Evolutionary conservation across 179 eudicot genomes (phyloP).

Genomic region (Silene vulgaris): DNA sequence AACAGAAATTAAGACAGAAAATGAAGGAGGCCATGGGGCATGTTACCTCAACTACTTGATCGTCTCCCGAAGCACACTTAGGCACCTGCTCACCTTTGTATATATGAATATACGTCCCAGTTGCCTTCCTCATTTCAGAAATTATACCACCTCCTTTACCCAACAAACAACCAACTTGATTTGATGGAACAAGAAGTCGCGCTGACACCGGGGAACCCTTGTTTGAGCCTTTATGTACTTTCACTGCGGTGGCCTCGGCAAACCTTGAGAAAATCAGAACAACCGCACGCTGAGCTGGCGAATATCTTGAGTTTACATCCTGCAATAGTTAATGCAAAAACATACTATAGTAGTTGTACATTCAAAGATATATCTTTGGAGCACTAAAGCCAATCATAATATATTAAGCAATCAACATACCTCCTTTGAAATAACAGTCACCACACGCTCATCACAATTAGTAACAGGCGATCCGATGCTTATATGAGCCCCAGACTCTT

Average conservation of each 20-base stretch:
- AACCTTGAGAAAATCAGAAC: conserved; percentile 57
- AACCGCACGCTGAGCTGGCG: conserved; percentile 76
- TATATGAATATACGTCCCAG: conserved; percentile 52
- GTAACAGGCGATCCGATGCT: conserved; percentile 41
- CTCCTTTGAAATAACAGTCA: conserved; percentile 65
- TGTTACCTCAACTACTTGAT: conserved; percentile 71
- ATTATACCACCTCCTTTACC: conserved; percentile 72
- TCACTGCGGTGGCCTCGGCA: conserved; percentile 47
- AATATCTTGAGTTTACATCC: conserved; percentile 49
- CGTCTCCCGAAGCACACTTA: conserved; percentile 50
- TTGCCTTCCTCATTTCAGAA: conserved; percentile 69
- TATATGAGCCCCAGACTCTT: conserved; percentile 65
- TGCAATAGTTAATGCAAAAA: conserved; percentile 30
- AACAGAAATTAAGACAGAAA: neutral
- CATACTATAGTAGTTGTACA: conserved; percentile 12
- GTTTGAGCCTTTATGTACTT: conserved; percentile 38
- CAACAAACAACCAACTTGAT: conserved; percentile 70
- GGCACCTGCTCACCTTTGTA: conserved; percentile 52
- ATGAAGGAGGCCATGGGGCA: neutral
- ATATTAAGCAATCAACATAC: conserved; percentile 32
- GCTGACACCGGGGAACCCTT: conserved; percentile 40
- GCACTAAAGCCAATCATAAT: neutral
- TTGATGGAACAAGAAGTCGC: conserved; percentile 47
- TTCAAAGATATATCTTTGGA: neutral
- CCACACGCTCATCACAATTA: conserved; percentile 56